Percentiles rank a stretch among this genome's conserved stretches.
Conservation (phyloP, 768 basidiomycete species). For the Boletus coccyginus region DNA sequence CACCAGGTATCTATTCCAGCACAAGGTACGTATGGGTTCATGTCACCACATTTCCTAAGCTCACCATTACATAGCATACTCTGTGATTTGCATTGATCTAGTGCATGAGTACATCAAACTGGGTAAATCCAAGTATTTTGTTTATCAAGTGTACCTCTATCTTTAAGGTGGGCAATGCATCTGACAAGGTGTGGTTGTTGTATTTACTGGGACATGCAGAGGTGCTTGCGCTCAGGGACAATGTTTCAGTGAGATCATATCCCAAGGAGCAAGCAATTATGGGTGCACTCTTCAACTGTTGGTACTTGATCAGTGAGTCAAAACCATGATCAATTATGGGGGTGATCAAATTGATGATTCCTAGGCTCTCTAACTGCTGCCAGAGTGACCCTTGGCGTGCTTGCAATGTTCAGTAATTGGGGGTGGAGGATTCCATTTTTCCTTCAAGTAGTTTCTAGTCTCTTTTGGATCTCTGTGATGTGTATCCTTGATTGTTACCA, state of each 20-base stretch:
- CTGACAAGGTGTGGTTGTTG: constrained; percentile 50
- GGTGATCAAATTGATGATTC: too few relatives aligned
- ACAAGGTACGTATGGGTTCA: constrained; percentile 41
- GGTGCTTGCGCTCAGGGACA: constrained; percentile 57
- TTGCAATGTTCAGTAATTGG: too few relatives aligned
- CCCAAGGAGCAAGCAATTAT: too few relatives aligned
- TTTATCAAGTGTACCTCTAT: constrained; percentile 55
- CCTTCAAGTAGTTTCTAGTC: too few relatives aligned
- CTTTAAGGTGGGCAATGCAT: constrained; percentile 42
- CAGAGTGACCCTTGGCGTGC: too few relatives aligned
- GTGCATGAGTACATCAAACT: constrained; percentile 78
- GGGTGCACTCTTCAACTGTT: too few relatives aligned
- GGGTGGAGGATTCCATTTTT: too few relatives aligned
- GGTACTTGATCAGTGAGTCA: too few relatives aligned
- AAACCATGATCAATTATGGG: too few relatives aligned
- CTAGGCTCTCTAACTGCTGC: too few relatives aligned
- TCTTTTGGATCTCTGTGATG: too few relatives aligned
- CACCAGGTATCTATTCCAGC: constrained; percentile 38
- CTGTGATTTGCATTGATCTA: constrained; percentile 62
- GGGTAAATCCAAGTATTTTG: constrained; percentile 62
- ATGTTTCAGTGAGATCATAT: constrained; percentile 55
- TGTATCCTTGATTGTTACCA: too few relatives aligned
- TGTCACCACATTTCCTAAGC: not conserved
- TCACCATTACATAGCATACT: constrained; percentile 45
- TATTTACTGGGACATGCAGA: constrained; percentile 69